Evolutionary conservation across 257 asterid species (phyloP), one percentile per base, ranked within the genome.

Genomic region (Hygrophila difformis): DNA sequence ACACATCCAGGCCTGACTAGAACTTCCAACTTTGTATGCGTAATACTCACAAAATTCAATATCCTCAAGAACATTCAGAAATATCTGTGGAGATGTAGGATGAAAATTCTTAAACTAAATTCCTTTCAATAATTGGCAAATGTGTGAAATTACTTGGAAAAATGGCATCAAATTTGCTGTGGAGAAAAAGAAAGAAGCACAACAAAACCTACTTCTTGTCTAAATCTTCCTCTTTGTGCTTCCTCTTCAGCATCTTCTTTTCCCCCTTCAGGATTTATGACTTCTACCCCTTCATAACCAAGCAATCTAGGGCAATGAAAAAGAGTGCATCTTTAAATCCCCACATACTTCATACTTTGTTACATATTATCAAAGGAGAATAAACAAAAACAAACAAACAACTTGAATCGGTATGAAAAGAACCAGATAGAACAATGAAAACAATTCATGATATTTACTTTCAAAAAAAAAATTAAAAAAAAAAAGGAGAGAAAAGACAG

Each of bases 201-300:
- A 41, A 59, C 49, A 46, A 22, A 51, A 52, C 67, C 28, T 51
- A 91, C 98, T 93, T 91, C 96, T 29, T 76, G 58, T 58, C 56
- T 66, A 96, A 94, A 91, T 71, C 98, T 82, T 66, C 98, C 98
- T 68, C 62, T 77, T 39, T 73, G 92, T 39, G 98, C 98, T 82
- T 89, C 98, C 69, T 77, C 93, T 68, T 74, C 96, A 13, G 87
- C 96, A 63, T 86, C 96, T 57, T 85, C 96, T 70, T 76, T 91
- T 51, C 94, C 93, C 66, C 98, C 96, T 62, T 91, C 96, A 3
- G 98, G 98, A 73, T 91, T 91, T 67, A 91, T 79, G 52, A 91
- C 98, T 70, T 91, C 96, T 73, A 91, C 60, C 11, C 96, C 97
- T 75, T 89, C 98, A 47, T 77, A 66, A 55, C 94, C 96, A 50